phyloP scores from a whole-genome alignment of 176 grass and related monocot genomes.

The Calamus simplicifolius region DNA sequence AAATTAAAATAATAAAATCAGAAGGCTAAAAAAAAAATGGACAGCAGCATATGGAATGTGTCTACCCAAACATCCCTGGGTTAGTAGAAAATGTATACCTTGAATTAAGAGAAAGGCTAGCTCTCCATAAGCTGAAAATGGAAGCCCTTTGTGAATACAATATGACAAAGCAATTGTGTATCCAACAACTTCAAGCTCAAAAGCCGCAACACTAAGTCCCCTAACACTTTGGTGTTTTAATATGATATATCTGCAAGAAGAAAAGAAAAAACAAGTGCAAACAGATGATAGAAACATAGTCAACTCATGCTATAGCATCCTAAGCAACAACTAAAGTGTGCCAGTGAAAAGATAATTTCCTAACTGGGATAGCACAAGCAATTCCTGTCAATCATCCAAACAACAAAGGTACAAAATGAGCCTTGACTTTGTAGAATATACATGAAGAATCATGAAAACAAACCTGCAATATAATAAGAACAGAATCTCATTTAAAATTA shows the following conservation, averaged over 20 bases:
- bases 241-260: constrained; percentile 70
- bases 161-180: constrained; percentile 96
- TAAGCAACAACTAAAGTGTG: constrained; percentile 8
- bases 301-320: no score
- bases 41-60: not conserved
- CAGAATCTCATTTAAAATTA: no score
- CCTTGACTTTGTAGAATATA: not conserved
- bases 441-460: no score
- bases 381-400: not conserved
- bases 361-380: not conserved
- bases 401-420: not conserved
- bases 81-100: constrained; percentile 30
- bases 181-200: constrained; percentile 88
- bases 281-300: no score
- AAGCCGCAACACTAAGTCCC: constrained; percentile 81
- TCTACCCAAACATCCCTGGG: not conserved
- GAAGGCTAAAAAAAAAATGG: not conserved
- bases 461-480: no score
- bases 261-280: not conserved
- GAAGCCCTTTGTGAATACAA: constrained; percentile 93
- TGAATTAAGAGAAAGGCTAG: constrained; percentile 88
- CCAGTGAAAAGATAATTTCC: not conserved
- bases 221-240: constrained; percentile 79
- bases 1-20: not conserved
- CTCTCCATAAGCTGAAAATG: constrained; percentile 94